phyloP scores from a whole-genome alignment of 2,329 filamentous ascomycete genomes.

The Colletotrichum spinosum region DNA sequence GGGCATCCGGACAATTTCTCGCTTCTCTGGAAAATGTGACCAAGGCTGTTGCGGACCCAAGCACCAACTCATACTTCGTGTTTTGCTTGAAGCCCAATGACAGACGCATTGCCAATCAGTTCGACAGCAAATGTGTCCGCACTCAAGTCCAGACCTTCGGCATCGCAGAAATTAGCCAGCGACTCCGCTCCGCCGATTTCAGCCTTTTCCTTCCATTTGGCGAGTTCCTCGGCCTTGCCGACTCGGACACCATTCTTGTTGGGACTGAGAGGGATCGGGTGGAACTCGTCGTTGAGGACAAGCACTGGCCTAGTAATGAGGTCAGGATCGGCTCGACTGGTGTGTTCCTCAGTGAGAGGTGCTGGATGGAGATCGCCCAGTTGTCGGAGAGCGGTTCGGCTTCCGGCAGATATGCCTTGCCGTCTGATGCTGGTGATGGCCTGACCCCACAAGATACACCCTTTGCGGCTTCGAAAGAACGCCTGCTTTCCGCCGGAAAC shows the following conservation, averaged over 20 bases:
- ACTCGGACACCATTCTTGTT: conserved; percentile 85
- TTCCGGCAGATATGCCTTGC: conserved; percentile 62
- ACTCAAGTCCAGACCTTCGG: conserved; percentile 95
- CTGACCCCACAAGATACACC: conserved; percentile 69
- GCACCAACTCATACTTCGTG: conserved; percentile 94
- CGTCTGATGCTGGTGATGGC: conserved; percentile 73
- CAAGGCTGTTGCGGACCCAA: conserved; percentile 82
- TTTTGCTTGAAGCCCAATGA: conserved; percentile 99
- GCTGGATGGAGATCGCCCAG: conserved; percentile 91
- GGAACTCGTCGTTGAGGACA: conserved; percentile 91
- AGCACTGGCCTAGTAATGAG: conserved; percentile 92
- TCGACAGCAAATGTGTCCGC: conserved; percentile 97
- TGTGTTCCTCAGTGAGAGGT: conserved; percentile 93
- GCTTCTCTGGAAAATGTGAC: conserved; percentile 90
- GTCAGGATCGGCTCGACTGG: conserved; percentile 91
- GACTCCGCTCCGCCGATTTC: conserved; percentile 92
- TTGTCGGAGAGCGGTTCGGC: conserved; percentile 72
- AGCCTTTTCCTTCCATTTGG: conserved; percentile 95
- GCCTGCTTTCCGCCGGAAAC: conserved; percentile 62
- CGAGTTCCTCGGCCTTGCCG: conserved; percentile 91
- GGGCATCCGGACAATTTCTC: conserved; percentile 89
- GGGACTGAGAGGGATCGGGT: conserved; percentile 93
- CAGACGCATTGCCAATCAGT: conserved; percentile 95
- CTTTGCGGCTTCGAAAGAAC: conserved; percentile 74
- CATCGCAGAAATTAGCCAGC: conserved; percentile 95